These are phyloP conservation scores for Clarireedia monteithiana DNA, from an alignment of 2,329 filamentous ascomycete genomes.

Conservation along the genomic window DNA sequence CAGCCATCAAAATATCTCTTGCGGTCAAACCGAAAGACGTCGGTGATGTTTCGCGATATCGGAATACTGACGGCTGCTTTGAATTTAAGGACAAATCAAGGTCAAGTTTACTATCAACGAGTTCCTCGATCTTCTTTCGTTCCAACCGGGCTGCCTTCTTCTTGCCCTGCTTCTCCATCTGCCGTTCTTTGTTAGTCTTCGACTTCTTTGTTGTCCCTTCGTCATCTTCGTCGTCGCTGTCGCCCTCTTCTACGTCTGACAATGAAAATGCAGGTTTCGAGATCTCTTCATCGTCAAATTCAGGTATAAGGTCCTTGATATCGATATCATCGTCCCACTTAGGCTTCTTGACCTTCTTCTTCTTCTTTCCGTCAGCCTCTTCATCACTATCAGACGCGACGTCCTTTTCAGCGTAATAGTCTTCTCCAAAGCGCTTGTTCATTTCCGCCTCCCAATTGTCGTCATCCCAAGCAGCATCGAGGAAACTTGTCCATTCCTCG, in stretches of 20 bases:
- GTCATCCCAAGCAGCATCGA: conserved; percentile 85
- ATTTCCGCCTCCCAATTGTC: conserved; percentile 88
- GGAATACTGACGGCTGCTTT: conserved; percentile 53
- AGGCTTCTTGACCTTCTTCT: conserved; percentile 67
- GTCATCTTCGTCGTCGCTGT: conserved; percentile 36
- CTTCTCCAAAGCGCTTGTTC: conserved; percentile 77
- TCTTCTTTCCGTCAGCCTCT: conserved; percentile 36
- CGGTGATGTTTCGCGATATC: conserved; percentile 90
- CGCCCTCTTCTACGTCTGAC: conserved; percentile 41
- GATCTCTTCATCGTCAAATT: conserved; percentile 61
- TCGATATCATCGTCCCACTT: conserved; percentile 97
- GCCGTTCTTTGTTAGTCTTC: conserved; percentile 52
- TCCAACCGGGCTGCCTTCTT: conserved; percentile 73
- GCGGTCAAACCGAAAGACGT: conserved; percentile 83
- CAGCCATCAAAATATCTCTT: conserved; percentile 81
- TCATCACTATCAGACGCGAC: conserved; percentile 56
- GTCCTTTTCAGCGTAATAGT: conserved; percentile 74
- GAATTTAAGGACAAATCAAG: conserved; percentile 56
- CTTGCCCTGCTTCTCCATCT: conserved; percentile 48
- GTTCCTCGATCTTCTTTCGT: conserved; percentile 72
- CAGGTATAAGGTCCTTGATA: conserved; percentile 83
- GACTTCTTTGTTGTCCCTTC: conserved; percentile 42
- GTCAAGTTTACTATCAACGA: conserved; percentile 76
- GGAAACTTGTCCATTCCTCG: conserved; percentile 75
- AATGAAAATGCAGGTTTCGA: conserved; percentile 45